These are phyloP conservation scores for Aspergillus piperis DNA, from an alignment of 2,329 filamentous ascomycete species.

Conservation along the genomic window DNA sequence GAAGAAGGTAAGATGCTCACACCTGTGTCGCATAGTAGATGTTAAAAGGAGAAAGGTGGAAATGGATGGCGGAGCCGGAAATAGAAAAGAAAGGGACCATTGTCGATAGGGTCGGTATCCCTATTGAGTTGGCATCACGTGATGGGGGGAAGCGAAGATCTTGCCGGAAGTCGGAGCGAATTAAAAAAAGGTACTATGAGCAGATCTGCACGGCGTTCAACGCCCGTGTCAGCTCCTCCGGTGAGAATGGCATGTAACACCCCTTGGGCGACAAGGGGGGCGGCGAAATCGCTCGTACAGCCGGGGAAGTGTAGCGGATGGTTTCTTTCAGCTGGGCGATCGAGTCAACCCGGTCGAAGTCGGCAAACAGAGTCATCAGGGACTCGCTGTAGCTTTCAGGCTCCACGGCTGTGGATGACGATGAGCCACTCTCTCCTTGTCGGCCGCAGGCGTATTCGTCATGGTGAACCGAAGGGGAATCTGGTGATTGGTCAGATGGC, in stretches of 20 bases:
- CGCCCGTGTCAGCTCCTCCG: slow-evolving; percentile 40
- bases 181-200: slow-evolving; percentile 15
- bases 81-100: neutral
- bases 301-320: slow-evolving; percentile 34
- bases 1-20: slow-evolving; percentile 8
- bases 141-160: slow-evolving; percentile 11
- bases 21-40: slow-evolving; percentile 8
- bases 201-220: slow-evolving; percentile 41
- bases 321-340: slow-evolving; percentile 36
- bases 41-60: slow-evolving; percentile 7
- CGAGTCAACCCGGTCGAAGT: slow-evolving; percentile 30
- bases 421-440: slow-evolving; percentile 33
- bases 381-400: slow-evolving; percentile 38
- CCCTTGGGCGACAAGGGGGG: slow-evolving; percentile 27
- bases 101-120: neutral
- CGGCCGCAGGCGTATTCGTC: slow-evolving; percentile 28
- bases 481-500: slow-evolving; percentile 20
- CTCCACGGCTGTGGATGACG: slow-evolving; percentile 40
- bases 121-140: slow-evolving; percentile 2
- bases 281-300: slow-evolving; percentile 30
- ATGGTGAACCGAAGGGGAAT: slow-evolving; percentile 23
- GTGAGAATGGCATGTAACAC: slow-evolving; percentile 34
- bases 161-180: slow-evolving; percentile 13
- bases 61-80: neutral
- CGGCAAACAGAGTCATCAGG: slow-evolving; percentile 37